phyloP scores from a whole-genome alignment of 2,329 filamentous ascomycete genomes.

The Fusarium bulbicola region DNA sequence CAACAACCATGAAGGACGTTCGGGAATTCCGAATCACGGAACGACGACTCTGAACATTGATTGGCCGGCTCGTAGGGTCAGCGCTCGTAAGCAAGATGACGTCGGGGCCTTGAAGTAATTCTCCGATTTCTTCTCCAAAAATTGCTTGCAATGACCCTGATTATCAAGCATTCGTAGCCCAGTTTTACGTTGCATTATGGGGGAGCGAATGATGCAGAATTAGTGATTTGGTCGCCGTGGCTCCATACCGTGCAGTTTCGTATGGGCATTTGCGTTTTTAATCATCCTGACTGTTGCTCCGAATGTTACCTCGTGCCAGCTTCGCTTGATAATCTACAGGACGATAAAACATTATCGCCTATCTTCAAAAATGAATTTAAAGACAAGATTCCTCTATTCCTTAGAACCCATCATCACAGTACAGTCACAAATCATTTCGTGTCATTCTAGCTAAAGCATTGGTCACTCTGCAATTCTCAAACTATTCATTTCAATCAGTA shows the following conservation, averaged over 20 bases:
- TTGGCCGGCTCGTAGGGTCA: not conserved
- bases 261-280: not conserved
- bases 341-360: fast-evolving
- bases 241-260: not conserved
- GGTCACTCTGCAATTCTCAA: fast-evolving
- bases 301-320: fast-evolving
- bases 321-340: not conserved
- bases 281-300: not conserved
- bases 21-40: not conserved
- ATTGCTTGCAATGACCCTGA: not conserved
- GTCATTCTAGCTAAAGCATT: too few relatives aligned
- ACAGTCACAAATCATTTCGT: not conserved
- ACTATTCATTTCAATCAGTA: not conserved
- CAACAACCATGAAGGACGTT: not conserved
- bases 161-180: not conserved
- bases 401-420: not conserved
- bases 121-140: not conserved
- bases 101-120: not conserved
- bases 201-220: not conserved
- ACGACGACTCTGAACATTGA: not conserved
- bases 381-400: fast-evolving
- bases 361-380: not conserved
- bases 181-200: not conserved
- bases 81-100: not conserved
- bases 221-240: not conserved